These are phyloP conservation scores for Beauveria medogensis DNA, from an alignment of 2,329 filamentous ascomycete species.

Conservation along the genomic window DNA sequence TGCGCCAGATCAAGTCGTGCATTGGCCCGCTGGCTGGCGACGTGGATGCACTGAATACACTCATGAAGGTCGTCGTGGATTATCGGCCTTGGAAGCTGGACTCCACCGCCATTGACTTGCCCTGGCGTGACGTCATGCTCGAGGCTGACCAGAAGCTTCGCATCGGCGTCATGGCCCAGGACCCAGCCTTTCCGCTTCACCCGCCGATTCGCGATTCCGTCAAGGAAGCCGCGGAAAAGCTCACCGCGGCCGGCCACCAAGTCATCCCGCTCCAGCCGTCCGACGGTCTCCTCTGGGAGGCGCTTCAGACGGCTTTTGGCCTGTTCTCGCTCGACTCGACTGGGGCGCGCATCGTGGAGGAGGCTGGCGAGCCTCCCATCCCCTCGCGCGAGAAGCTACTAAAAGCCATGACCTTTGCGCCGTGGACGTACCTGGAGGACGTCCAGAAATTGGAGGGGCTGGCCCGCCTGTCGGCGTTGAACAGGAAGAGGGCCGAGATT, in stretches of 20 bases:
- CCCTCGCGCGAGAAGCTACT: neutral
- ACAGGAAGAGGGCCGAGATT: slow-evolving; percentile 20
- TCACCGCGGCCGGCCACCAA: slow-evolving; percentile 36
- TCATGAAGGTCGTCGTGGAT: slow-evolving; percentile 32
- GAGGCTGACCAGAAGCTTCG: slow-evolving; percentile 22
- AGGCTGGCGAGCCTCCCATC: slow-evolving; percentile 12
- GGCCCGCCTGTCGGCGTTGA: slow-evolving; percentile 23
- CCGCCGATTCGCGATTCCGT: slow-evolving; percentile 41
- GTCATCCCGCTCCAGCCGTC: slow-evolving; percentile 28
- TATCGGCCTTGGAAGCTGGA: slow-evolving; percentile 38
- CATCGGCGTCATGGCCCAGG: slow-evolving; percentile 41
- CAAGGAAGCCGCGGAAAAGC: slow-evolving; percentile 26
- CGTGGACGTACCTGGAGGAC: slow-evolving; percentile 9
- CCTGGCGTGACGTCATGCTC: slow-evolving; percentile 33
- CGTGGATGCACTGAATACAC: slow-evolving; percentile 29
- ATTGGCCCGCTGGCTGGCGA: slow-evolving; percentile 36
- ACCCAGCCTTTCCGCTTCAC: slow-evolving; percentile 39
- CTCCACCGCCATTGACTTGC: slow-evolving; percentile 29
- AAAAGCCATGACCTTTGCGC: neutral
- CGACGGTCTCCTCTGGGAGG: slow-evolving; percentile 14
- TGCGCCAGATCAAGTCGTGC: slow-evolving; percentile 26
- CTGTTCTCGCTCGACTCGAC: neutral
- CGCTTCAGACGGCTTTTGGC: neutral
- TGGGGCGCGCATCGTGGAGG: neutral
- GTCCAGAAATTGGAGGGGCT: slow-evolving; percentile 27